phyloP scores from a whole-genome alignment of 345 rosid species.

The Passiflora organensis region DNA sequence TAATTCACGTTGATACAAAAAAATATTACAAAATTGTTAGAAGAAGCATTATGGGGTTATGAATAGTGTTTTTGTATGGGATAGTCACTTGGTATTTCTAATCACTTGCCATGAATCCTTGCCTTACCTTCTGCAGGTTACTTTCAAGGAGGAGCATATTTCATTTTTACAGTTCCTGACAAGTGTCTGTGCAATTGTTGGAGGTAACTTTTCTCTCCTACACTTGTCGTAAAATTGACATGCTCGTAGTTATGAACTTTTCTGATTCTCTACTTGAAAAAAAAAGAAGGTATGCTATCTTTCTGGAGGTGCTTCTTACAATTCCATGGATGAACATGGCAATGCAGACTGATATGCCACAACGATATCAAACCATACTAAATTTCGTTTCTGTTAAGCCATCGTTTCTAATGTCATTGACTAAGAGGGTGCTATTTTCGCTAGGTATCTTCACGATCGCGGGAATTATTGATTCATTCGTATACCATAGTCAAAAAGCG shows the following conservation, averaged over 20 bases:
- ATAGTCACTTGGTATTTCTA: background rate
- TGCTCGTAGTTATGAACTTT: background rate
- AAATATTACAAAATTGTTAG: too few species aligned
- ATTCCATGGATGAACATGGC: too few species aligned
- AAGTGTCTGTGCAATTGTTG: constrained; percentile 25
- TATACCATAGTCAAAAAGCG: constrained; percentile 26
- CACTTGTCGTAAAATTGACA: background rate
- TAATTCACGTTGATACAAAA: too few species aligned
- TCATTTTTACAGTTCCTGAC: constrained; percentile 30
- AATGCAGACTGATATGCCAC: background rate
- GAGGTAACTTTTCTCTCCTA: constrained; percentile 16
- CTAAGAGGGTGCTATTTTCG: background rate
- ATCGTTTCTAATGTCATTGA: background rate
- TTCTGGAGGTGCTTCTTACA: too few species aligned
- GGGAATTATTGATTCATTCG: constrained; percentile 24
- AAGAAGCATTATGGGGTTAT: too few species aligned
- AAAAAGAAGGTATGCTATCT: too few species aligned
- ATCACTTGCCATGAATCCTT: background rate
- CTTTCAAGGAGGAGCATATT: constrained; percentile 20
- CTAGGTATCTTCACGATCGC: constrained; percentile 27
- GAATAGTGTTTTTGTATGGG: too few species aligned
- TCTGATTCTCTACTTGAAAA: too few species aligned
- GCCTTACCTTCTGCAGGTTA: constrained; percentile 11
- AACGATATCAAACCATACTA: too few species aligned
- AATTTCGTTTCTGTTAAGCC: background rate